Percentiles rank a stretch among this genome's conserved stretches.
These are phyloP conservation scores for Colletotrichum musicola DNA, from an alignment of 2,329 filamentous ascomycete genomes.

Conservation along the genomic window DNA sequence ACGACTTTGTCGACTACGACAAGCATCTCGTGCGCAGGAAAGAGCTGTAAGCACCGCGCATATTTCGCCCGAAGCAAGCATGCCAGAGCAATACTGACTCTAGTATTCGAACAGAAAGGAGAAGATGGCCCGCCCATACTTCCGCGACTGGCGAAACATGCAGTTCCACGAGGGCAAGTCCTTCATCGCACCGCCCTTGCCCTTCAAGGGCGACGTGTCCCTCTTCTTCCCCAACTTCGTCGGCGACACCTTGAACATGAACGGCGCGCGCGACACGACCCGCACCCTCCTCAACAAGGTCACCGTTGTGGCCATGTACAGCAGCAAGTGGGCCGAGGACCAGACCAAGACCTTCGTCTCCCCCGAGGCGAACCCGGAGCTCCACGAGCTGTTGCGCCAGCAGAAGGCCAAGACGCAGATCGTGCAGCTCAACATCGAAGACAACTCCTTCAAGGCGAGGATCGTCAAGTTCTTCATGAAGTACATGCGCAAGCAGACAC, in stretches of 20 bases:
- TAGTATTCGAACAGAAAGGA: conserved; percentile 66
- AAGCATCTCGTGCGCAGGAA: conserved; percentile 84
- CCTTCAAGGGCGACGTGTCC: conserved; percentile 85
- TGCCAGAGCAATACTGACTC: not conserved
- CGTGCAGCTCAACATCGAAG: conserved; percentile 90
- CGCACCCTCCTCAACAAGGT: conserved; percentile 78
- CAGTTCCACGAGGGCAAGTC: conserved; percentile 88
- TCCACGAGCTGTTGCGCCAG: conserved; percentile 71
- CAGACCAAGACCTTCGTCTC: conserved; percentile 82
- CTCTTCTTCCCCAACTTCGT: conserved; percentile 95
- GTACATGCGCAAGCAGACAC: conserved; percentile 62
- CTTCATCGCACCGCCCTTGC: conserved; percentile 85
- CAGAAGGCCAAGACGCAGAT: conserved; percentile 71
- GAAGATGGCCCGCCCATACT: conserved; percentile 89
- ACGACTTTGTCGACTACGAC: conserved; percentile 87
- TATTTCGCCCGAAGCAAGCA: not conserved
- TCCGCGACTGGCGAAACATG: conserved; percentile 94
- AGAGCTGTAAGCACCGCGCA: conserved; percentile 70
- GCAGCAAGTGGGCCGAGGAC: conserved; percentile 85
- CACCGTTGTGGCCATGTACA: conserved; percentile 85
- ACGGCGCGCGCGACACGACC: conserved; percentile 77
- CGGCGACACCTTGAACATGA: conserved; percentile 79
- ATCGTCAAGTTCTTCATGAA: conserved; percentile 69
- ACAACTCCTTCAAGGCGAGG: conserved; percentile 77
- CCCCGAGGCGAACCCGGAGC: conserved; percentile 73